A percentile compares a stretch with the other conserved stretches of the same genome.
phyloP scores from a whole-genome alignment of 2,329 filamentous ascomycete genomes.

The Beauveria bassiana region DNA sequence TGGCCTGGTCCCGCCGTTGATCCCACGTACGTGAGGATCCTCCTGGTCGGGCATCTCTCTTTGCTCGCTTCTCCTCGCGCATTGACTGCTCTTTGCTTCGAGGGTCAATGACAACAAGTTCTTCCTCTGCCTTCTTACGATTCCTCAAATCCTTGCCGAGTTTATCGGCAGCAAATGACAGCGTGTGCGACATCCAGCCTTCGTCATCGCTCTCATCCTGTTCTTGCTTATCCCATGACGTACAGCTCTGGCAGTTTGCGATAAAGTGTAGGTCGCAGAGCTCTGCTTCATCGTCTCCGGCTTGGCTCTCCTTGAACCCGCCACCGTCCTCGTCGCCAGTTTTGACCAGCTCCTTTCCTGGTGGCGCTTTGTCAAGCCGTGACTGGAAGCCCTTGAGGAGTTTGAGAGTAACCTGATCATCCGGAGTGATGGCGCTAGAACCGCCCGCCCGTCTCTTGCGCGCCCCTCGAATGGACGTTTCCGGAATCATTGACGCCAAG shows the following conservation, averaged over 20 bases:
- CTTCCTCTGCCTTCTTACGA: conserved; percentile 84
- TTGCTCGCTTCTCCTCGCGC: conserved; percentile 54
- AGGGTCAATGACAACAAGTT: conserved; percentile 88
- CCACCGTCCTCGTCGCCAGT: conserved; percentile 20
- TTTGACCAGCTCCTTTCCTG: conserved; percentile 28
- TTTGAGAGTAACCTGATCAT: conserved; percentile 59
- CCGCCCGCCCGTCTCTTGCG: conserved; percentile 60
- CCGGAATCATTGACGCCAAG: conserved; percentile 66
- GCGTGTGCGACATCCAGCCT: conserved; percentile 78
- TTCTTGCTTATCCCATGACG: conserved; percentile 66
- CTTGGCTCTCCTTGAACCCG: conserved; percentile 15
- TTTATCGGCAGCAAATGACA: conserved; percentile 83
- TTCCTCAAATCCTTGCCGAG: conserved; percentile 87
- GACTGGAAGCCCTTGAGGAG: conserved; percentile 73
- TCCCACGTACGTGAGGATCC: conserved; percentile 53
- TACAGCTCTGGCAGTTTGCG: conserved; percentile 86
- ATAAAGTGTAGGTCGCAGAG: conserved; percentile 96
- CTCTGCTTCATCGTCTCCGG: conserved; percentile 59
- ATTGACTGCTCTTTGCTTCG: conserved; percentile 71
- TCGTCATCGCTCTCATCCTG: conserved; percentile 53
- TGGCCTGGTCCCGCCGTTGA: conserved; percentile 35
- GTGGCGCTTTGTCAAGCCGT: conserved; percentile 54
- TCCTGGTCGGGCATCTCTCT: conserved; percentile 45
- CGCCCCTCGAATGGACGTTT: conserved; percentile 55
- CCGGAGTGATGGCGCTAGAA: conserved; percentile 39